A percentile compares a stretch with the other conserved stretches of the same genome.
Conservation (phyloP, 345 rosid genomes). For the Sonneratia caseolaris region DNA sequence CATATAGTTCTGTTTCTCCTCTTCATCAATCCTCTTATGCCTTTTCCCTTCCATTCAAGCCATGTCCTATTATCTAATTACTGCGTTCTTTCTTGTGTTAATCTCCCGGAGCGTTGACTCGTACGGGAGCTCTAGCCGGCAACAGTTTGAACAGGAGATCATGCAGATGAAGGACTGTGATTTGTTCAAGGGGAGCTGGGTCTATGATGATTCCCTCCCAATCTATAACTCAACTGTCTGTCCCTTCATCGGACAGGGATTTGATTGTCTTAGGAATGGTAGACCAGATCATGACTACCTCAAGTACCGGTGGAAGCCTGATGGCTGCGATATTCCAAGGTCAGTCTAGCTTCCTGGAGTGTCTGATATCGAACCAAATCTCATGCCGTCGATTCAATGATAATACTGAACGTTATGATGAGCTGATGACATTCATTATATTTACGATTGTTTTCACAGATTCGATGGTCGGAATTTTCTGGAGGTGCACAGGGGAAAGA, state of each 20-base stretch:
- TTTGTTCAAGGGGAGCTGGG: slow-evolving; percentile 37
- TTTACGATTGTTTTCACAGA: slow-evolving; percentile 1
- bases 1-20: not conserved
- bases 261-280: slow-evolving; percentile 18
- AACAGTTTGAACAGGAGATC: no score
- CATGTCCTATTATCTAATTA: not conserved
- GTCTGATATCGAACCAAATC: no score
- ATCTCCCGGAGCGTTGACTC: not conserved
- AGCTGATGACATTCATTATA: no score
- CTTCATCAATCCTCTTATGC: not conserved
- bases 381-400: no score
- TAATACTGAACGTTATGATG: no score
- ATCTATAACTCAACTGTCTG: slow-evolving; percentile 20
- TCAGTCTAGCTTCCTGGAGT: not conserved
- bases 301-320: slow-evolving; percentile 21
- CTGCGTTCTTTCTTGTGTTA: not conserved
- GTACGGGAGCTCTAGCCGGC: no score
- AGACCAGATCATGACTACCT: slow-evolving; percentile 19
- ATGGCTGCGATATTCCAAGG: slow-evolving; percentile 16
- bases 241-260: slow-evolving; percentile 14
- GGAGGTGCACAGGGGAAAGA: slow-evolving; percentile 26
- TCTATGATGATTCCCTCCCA: slow-evolving; percentile 25
- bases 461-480: slow-evolving; percentile 24
- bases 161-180: slow-evolving; percentile 14
- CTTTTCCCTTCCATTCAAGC: not conserved